Base-by-base conservation (phyloP, 2,329 filamentous ascomycete species). In the Colletotrichum lini region DNA sequence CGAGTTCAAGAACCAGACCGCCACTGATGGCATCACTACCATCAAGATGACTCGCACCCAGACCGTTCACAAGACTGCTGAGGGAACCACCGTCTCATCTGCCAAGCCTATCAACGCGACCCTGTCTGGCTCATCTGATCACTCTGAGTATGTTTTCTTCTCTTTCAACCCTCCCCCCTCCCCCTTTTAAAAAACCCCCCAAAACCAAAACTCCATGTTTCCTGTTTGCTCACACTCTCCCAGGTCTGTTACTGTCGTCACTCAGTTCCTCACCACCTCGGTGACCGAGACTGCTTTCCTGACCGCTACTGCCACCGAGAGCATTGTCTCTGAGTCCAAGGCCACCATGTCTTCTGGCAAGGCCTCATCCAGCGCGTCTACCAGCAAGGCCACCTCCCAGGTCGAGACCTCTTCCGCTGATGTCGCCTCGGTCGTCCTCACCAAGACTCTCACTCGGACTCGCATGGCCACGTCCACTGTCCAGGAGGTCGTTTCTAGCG, bases 281-380 rank as follows among this genome's bases (percentile, higher is more conserved):
- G 45, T 71, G 44, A 73, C 71, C 40, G 54, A 73, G 67, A 73
- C 70, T 49, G 57, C 54, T 52, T 61, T 45, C 21, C 49, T 52
- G 64, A 73, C 70, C 30, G 57, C 61, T 44, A 49, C 66, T 23
- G 54, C n/a, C 21, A 52, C 56, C 38, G 26, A 67, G 45, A 45
- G 59, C 9, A 18, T 38, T 12, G 35, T 12, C 44, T n/a, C 58
- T 15, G 62, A 57, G 60, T 56, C 49, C 49, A 38, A 30, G 23
- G 45, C 58, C 59, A 52, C 26, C 30, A 30, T 44, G 35, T 42
- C 18, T 21, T 53, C 23, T 1, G 49, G 35, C 18, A 21, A n/a
- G 44, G 26, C 26, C 38, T 44, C 21, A 30, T 7, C 47, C 56
- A 38, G 16, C 49, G 38, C 35, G 26, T 26, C 47, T n/a, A 68